phyloP scores from a whole-genome alignment of 2,329 filamentous ascomycete species.

The Neonectria coccinea region DNA sequence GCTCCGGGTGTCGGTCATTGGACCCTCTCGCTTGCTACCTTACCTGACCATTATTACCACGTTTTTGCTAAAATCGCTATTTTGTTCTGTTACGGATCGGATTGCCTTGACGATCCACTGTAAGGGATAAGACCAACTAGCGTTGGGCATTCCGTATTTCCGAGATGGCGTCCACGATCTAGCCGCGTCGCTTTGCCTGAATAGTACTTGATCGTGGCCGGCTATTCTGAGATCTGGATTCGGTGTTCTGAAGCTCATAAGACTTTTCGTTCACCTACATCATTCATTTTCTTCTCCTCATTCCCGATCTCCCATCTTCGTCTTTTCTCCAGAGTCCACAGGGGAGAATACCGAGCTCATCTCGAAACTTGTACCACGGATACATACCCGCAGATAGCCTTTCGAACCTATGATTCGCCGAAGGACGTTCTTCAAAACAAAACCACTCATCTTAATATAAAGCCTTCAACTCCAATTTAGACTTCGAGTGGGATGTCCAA shows the following conservation, averaged over 20 bases:
- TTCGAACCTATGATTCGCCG: no score
- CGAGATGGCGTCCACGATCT: background rate
- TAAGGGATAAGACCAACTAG: background rate
- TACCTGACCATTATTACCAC: conserved; percentile 13
- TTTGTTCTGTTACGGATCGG: conserved; percentile 18
- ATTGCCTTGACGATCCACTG: conserved; percentile 2
- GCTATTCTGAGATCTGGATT: background rate
- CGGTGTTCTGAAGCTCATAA: background rate
- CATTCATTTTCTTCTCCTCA: background rate
- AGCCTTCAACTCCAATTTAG: no score
- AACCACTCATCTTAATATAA: no score
- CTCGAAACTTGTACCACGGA: no score
- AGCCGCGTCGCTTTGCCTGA: background rate
- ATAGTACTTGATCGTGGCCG: background rate
- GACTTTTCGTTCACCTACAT: background rate
- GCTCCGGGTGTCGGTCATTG: conserved; percentile 5
- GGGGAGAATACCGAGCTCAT: no score
- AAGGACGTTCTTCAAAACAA: no score
- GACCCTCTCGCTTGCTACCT: background rate
- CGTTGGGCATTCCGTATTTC: background rate
- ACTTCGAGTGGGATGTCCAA: no score
- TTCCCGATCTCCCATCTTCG: background rate
- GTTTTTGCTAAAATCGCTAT: conserved; percentile 2
- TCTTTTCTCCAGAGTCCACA: no score
- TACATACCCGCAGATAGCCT: no score